phyloP scores from a whole-genome alignment of 2,329 filamentous ascomycete genomes.

The Tolypocladium album region DNA sequence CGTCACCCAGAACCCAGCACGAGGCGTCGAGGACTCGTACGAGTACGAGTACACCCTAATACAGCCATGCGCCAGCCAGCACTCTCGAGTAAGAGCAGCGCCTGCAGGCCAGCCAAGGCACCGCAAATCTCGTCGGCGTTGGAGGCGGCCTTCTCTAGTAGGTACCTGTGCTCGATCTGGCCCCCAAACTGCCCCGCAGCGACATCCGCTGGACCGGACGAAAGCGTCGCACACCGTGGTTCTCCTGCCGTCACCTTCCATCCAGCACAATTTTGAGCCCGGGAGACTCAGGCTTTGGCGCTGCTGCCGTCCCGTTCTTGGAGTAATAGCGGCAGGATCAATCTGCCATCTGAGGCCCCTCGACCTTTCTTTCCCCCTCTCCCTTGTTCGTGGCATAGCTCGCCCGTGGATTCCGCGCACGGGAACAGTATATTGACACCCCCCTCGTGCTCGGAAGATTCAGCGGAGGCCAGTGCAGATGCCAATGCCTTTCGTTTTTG shows the following conservation, averaged over 20 bases:
- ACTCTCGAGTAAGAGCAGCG: neutral
- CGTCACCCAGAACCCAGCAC: neutral
- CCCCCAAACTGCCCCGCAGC: neutral
- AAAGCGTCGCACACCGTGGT: neutral
- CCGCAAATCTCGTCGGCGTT: neutral
- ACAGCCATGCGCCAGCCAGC: neutral
- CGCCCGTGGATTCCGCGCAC: neutral
- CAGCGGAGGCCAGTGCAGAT: too few species aligned
- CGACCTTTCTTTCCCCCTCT: neutral
- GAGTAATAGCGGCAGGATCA: neutral
- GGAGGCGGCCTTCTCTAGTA: neutral
- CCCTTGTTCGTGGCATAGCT: neutral
- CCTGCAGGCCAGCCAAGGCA: neutral
- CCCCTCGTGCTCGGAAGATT: neutral
- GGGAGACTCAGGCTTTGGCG: neutral
- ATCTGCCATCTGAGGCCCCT: neutral
- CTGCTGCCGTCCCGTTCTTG: neutral
- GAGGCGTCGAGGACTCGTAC: neutral
- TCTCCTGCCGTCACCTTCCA: slow-evolving; percentile 1
- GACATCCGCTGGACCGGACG: neutral
- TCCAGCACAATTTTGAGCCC: slow-evolving; percentile 3
- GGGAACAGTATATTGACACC: neutral
- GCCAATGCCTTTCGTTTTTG: neutral
- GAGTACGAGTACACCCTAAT: neutral
- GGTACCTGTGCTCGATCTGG: neutral